phyloP scores from a whole-genome alignment of 73 alveolate genomes.

The Uronychia setigera region DNA sequence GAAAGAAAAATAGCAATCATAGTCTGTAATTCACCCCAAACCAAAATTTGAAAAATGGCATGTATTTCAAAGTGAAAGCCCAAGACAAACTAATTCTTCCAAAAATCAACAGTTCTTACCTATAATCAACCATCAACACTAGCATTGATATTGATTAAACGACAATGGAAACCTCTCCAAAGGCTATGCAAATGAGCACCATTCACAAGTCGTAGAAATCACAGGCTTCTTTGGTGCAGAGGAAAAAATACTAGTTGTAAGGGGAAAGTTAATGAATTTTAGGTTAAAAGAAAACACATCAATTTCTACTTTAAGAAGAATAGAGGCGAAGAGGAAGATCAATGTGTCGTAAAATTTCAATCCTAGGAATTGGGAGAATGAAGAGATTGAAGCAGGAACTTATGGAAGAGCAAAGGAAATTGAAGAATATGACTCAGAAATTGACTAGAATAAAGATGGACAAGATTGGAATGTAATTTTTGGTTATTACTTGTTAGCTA shows the following conservation, averaged over 20 bases:
- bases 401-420: neutral
- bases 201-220: no score
- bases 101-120: neutral
- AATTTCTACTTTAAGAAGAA: neutral
- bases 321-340: slow-evolving; percentile 4
- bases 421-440: neutral
- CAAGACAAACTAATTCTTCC: neutral
- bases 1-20: neutral
- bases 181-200: no score
- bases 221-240: no score
- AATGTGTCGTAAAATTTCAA: neutral
- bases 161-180: no score
- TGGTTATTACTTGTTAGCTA: neutral
- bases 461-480: neutral
- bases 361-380: neutral
- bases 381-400: neutral
- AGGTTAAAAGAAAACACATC: neutral
- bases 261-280: neutral
- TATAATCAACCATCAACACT: no score
- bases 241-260: neutral
- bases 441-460: neutral
- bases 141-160: no score
- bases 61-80: neutral
- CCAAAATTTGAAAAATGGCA: neutral
- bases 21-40: neutral